phyloP scores from a whole-genome alignment of 371 early-diverging fungal genomes.

The Rhizomucor pusillus region DNA sequence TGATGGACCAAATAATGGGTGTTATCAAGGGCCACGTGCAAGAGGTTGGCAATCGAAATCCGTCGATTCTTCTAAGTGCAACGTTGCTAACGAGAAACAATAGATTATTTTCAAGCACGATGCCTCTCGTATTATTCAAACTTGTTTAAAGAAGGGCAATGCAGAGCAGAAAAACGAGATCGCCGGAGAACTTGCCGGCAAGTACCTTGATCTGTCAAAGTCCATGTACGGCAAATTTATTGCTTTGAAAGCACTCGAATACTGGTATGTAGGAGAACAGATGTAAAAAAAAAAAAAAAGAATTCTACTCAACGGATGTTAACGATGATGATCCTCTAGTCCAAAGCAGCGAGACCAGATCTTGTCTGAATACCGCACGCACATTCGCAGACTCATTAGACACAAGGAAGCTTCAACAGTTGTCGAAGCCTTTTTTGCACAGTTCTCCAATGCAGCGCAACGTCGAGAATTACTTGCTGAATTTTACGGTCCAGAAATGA shows the following conservation, averaged over 20 bases:
- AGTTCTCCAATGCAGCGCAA: conserved; percentile 79
- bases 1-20: conserved; percentile 80
- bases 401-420: conserved; percentile 83
- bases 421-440: conserved; percentile 83
- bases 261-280: conserved; percentile 71
- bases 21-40: conserved; percentile 80
- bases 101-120: conserved; percentile 94
- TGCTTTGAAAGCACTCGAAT: conserved; percentile 82
- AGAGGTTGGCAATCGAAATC: conserved; percentile 50
- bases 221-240: conserved; percentile 90
- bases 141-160: conserved; percentile 87
- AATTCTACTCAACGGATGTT: background rate
- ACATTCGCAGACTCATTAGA: conserved; percentile 75
- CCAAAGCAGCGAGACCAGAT: conserved; percentile 70
- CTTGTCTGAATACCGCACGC: conserved; percentile 79
- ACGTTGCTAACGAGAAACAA: background rate
- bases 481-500: conserved; percentile 93
- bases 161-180: conserved; percentile 76
- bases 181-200: conserved; percentile 78
- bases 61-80: background rate
- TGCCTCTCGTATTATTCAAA: conserved; percentile 91
- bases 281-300: too few species aligned
- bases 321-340: conserved; percentile 45
- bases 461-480: conserved; percentile 79
- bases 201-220: conserved; percentile 71